Evolutionary conservation across 2,329 filamentous ascomycete species (phyloP).

Genomic region (Sclerotinia sclerotiorum): DNA sequence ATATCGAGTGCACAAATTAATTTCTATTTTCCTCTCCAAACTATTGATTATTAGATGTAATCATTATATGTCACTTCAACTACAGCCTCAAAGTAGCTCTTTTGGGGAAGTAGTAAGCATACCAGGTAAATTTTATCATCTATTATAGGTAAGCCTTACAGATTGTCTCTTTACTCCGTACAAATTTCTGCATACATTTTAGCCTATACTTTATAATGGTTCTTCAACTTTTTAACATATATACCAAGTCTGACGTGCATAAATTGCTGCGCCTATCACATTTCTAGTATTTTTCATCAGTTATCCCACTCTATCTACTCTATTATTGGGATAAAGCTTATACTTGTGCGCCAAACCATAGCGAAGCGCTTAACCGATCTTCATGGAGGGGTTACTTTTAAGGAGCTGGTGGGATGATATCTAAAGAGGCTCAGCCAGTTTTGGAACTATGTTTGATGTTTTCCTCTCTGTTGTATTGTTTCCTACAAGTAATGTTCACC

Average conservation of each 20-base stretch:
- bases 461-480: not conserved
- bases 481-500: not conserved
- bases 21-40: not conserved
- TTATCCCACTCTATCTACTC: slow-evolving; percentile 9
- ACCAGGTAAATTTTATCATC: not conserved
- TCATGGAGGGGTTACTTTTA: slow-evolving; percentile 4
- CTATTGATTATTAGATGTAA: slow-evolving; percentile 6
- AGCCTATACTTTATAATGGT: not conserved
- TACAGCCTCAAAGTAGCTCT: slow-evolving; percentile 10
- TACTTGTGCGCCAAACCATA: slow-evolving; percentile 7
- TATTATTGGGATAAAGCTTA: slow-evolving; percentile 16
- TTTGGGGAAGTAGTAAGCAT: not conserved
- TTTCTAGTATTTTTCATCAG: not conserved
- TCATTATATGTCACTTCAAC: not conserved
- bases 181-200: slow-evolving; percentile 1
- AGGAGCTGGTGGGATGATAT: slow-evolving; percentile 10
- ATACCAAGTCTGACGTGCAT: slow-evolving; percentile 17
- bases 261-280: slow-evolving; percentile 6
- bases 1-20: not conserved
- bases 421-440: slow-evolving; percentile 12
- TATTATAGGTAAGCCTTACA: slow-evolving; percentile 6
- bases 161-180: not conserved
- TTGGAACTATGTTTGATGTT: not conserved
- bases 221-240: not conserved
- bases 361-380: slow-evolving; percentile 18